Conservation (phyloP, 106 monocot genomes). For the Dioscorea alata region DNA sequence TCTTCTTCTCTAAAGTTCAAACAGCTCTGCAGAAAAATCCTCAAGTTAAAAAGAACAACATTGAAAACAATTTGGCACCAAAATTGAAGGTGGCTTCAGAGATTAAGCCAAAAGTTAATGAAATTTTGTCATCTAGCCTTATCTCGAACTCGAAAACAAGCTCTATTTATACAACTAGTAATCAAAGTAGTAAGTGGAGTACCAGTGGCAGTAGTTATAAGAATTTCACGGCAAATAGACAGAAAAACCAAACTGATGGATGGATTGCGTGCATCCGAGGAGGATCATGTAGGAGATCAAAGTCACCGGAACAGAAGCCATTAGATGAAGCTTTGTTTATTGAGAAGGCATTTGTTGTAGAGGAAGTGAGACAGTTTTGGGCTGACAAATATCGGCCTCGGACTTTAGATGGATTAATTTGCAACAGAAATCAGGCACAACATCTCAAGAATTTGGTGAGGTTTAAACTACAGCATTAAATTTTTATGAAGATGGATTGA, state of each 20-base stretch:
- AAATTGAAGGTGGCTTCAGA: constrained; percentile 3
- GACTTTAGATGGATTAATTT: constrained; percentile 25
- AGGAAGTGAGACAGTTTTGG: constrained; percentile 35
- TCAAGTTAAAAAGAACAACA: not conserved
- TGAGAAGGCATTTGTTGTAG: constrained; percentile 29
- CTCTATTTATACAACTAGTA: not conserved
- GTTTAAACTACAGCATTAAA: not conserved
- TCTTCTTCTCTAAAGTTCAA: constrained; percentile 30
- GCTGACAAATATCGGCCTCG: constrained; percentile 31
- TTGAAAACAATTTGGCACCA: not conserved
- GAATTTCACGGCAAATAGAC: constrained; percentile 19
- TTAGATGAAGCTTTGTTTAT: constrained; percentile 25
- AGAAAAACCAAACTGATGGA: constrained; percentile 27
- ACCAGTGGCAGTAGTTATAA: constrained; percentile 12
- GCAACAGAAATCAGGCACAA: constrained; percentile 27
- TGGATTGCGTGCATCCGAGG: constrained; percentile 30
- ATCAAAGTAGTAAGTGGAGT: constrained; percentile 11
- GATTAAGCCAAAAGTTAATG: not conserved
- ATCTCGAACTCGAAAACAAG: constrained; percentile 12
- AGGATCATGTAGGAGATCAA: constrained; percentile 17
- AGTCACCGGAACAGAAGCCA: constrained; percentile 11
- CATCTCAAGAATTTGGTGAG: constrained; percentile 33
- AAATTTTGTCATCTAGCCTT: constrained; percentile 3
- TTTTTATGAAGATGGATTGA: not conserved
- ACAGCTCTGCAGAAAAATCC: constrained; percentile 10